These are phyloP conservation scores for Diplodia corticola DNA, from an alignment of 2,329 filamentous ascomycete genomes.

Conservation along the genomic window DNA sequence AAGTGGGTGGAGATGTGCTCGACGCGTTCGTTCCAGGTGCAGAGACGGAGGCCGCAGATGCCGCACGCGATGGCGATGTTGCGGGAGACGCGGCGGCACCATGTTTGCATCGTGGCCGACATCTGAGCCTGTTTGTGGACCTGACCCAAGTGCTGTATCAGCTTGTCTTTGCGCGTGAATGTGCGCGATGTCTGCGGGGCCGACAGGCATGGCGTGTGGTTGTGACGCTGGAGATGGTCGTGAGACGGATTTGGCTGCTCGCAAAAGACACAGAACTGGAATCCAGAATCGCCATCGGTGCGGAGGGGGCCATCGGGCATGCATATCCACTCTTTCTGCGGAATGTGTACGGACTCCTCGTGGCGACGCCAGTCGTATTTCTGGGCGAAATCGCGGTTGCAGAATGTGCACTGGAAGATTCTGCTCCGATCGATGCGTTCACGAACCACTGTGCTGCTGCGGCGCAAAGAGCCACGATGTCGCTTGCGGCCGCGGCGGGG, in stretches of 20 bases:
- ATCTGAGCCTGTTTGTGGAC: constrained; percentile 55
- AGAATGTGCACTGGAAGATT: constrained; percentile 56
- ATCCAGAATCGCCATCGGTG: constrained; percentile 51
- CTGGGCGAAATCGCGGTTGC: constrained; percentile 50
- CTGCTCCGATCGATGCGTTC: constrained; percentile 26
- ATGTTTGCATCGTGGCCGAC: constrained; percentile 44
- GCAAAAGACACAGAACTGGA: constrained; percentile 56
- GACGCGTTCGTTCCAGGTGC: constrained; percentile 30
- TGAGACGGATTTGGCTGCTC: constrained; percentile 46
- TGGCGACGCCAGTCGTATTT: constrained; percentile 61
- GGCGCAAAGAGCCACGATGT: constrained; percentile 25
- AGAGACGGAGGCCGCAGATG: constrained; percentile 30
- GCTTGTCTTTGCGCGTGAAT: constrained; percentile 53
- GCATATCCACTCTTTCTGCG: constrained; percentile 62
- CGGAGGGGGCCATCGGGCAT: constrained; percentile 48
- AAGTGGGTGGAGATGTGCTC: constrained; percentile 34
- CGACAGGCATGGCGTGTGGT: constrained; percentile 59
- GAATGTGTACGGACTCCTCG: constrained; percentile 63
- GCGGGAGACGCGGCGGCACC: constrained; percentile 30
- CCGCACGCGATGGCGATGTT: constrained; percentile 33
- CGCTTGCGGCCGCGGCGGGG: constrained; percentile 30
- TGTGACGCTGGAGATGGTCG: constrained; percentile 53
- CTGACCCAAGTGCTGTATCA: constrained; percentile 52
- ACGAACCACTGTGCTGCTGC: constrained; percentile 24
- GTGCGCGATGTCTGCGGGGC: constrained; percentile 55